These are phyloP conservation scores for Mortierella sp. DNA, from an alignment of 371 early-diverging fungal species.

Conservation along the genomic window DNA sequence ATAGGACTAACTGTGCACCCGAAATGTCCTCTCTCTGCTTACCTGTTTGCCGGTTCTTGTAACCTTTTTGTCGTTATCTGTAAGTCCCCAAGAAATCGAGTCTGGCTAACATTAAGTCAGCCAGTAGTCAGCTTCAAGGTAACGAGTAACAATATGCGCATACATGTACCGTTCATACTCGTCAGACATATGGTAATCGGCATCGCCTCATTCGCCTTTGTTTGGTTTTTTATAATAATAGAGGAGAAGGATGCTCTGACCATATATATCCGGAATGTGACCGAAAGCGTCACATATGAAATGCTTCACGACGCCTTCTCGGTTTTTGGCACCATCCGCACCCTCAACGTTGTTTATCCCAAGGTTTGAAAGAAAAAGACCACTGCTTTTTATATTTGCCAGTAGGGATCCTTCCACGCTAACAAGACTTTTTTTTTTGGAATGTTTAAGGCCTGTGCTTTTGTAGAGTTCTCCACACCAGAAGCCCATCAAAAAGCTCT, in stretches of 20 bases:
- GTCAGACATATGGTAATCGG: too few species aligned
- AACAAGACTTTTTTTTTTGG: neutral
- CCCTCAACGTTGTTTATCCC: conserved; percentile 28
- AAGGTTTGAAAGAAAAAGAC: conserved; percentile 10
- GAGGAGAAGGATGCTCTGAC: conserved; percentile 44
- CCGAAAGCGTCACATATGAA: conserved; percentile 30
- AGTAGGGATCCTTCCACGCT: too few species aligned
- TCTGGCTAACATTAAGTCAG: conserved; percentile 25
- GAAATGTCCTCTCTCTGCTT: too few species aligned
- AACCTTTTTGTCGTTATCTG: neutral
- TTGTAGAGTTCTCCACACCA: conserved; percentile 25
- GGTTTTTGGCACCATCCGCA: conserved; percentile 33
- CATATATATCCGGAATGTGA: conserved; percentile 42
- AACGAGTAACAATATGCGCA: too few species aligned
- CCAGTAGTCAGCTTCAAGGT: conserved; percentile 44
- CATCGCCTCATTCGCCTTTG: neutral
- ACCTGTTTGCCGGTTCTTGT: neutral
- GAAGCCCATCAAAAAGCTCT: conserved; percentile 37
- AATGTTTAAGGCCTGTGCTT: conserved; percentile 34
- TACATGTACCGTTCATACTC: too few species aligned
- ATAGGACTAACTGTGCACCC: too few species aligned
- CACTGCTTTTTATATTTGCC: too few species aligned
- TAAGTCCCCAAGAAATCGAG: conserved; percentile 24
- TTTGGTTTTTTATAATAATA: neutral
- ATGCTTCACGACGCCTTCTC: conserved; percentile 44